Base-by-base conservation (phyloP, 345 rosid genomes). In the rapeseed (Brassica napus) region DNA sequence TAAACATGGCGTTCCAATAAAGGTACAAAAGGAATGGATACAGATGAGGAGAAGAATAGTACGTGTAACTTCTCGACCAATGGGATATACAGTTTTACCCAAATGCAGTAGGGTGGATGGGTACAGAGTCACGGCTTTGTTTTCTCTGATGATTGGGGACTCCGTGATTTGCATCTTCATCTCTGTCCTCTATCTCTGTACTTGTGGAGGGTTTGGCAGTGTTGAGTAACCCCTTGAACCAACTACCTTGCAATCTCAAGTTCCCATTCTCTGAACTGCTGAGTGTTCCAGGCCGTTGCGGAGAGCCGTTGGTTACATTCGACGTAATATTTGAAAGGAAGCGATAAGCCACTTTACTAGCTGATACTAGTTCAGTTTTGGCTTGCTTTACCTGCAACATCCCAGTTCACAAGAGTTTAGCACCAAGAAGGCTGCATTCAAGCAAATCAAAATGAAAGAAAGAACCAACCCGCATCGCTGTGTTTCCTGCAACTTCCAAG, bases 301-400 rank as follows among this genome's bases (percentile, higher is more conserved):
- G 69, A 44, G 77, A 72, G 37, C 82, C 77, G 54, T 86, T 83
- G 73, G 76, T 39, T 42, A 81, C 77, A 35, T 83, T 84, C 1
- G 93, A 79, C 5, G 92, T 75, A n/a, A 88, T 90, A 18, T 96
- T 89, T 55, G 82, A 18, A 34, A 96, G 91, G 74, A 93, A 93
- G 32, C 95, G 92, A 84, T 92, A 96, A 23, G 98, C 98, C 81
- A 90, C 98, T 90, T 90, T 96, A 89, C 99, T 93, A 24, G 99
- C 97, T 44, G 97, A 90, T 32, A 92, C 91, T 7, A 93, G 88
- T 88, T 92, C 99, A 58, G 97, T 91, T 86, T 89, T 93, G 76
- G 99, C 98, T 88, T 92, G 98, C 83, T 89, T 89, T 14, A 93
- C 80, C 99, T 96, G 94, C 84, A 85, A 76, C 21, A 62, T n/a